Base-by-base conservation (phyloP, 495 filamentous ascomycete genomes). In the Haplographium delicatum region DNA sequence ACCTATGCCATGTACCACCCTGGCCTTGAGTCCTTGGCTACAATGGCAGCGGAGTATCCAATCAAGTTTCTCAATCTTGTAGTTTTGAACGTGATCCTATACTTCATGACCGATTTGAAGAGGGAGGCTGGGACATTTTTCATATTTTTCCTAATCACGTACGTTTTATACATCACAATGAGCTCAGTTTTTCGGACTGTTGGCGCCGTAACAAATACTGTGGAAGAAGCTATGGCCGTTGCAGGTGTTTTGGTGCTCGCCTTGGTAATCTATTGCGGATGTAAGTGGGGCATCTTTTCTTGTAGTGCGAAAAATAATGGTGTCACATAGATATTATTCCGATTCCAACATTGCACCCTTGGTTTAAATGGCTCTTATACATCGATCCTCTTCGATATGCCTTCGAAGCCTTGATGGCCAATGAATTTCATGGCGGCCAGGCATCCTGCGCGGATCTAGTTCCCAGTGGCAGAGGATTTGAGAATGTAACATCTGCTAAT, bases 1-100 rank as follows among this genome's bases (percentile, higher is more conserved):
- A 79, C 74, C 48, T 91, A 86, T 62, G 83, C 83, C 5, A 89
- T 93, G 62, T 93, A 91, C 61, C 83, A 85, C 1, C 88, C 89
- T 10, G 73, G 82, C 2, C 86, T 87, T 31, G 89, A 82, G 52
- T 84, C 83, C 1, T 70, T 93, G 24, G 86, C 86, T 1, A 79
- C 86, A 35, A 82, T 84, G 0, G 71, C 88, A 10, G 76, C 85
- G 8, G 87, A 91, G 58, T 60, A 86, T 4, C 89, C 90, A 0
- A 85, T 89, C 65, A 33, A 47, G 16, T 25, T 57, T 22, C 15
- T 54, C 30, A 43, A 26, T n/a, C 44, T 35, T 33, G 31, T 60
- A 49, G 16, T 54, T 43, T 56, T 61, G 51, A 23, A 42, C 25
- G n/a, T 87, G 0, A 78, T 80, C 3, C 65, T 95, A 37, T 96